Evolutionary conservation across 345 rosid genomes (phyloP).

Genomic region (Eucalyptus sp.): DNA sequence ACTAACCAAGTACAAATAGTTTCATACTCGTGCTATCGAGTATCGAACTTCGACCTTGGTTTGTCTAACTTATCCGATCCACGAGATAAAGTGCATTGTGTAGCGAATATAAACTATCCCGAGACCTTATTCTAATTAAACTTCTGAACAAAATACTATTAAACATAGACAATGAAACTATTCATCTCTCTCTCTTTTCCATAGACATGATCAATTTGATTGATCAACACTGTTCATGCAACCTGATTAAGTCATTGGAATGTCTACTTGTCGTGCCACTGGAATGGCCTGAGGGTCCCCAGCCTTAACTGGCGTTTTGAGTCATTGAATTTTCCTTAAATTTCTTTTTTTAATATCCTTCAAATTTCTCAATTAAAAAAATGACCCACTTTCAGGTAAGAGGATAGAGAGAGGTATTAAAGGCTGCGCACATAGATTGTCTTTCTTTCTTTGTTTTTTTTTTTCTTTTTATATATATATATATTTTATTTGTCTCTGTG

Average conservation of each 20-base stretch:
- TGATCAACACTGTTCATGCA: not conserved
- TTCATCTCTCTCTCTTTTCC: not conserved
- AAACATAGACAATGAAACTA: not conserved
- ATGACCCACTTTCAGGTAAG: not conserved
- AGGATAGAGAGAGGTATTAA: not conserved
- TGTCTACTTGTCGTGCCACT: not conserved
- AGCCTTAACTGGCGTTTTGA: not conserved
- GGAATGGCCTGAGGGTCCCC: not conserved
- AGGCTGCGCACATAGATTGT: not conserved
- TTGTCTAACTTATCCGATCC: not conserved
- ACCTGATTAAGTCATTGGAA: not conserved
- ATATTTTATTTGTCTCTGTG: not conserved
- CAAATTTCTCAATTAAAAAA: not conserved
- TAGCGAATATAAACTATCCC: not conserved
- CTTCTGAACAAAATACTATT: not conserved
- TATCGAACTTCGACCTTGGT: not conserved
- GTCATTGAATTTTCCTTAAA: not conserved
- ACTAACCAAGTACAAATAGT: not conserved
- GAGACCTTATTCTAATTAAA: not conserved
- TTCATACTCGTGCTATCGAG: not conserved
- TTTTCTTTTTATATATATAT: too few species aligned
- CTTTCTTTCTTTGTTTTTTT: not conserved
- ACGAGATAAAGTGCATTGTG: not conserved
- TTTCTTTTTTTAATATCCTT: not conserved
- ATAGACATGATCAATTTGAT: not conserved